Evolutionary conservation across 208 protist genomes (phyloP).

Genomic region (Leishmania turanica): DNA sequence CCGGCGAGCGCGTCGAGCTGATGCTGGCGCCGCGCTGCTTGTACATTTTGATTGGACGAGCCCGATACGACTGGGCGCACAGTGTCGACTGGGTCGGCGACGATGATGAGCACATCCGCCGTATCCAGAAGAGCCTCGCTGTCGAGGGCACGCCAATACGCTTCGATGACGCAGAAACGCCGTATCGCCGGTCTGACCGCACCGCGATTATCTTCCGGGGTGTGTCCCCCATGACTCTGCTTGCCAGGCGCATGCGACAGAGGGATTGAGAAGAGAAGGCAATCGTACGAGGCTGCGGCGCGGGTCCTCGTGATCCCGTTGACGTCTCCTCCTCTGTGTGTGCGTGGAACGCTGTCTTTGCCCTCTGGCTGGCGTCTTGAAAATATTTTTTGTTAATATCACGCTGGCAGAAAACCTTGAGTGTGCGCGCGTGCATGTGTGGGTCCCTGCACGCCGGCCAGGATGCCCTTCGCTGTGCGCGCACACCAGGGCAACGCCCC

Average conservation of each 20-base stretch:
- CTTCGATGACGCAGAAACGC: constrained; percentile 68
- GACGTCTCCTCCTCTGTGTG: neutral
- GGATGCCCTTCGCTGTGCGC: neutral
- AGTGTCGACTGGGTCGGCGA: constrained; percentile 80
- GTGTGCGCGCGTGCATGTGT: neutral
- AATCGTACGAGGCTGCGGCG: neutral
- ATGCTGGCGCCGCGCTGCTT: constrained; percentile 78
- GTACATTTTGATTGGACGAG: constrained; percentile 71
- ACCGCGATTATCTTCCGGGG: constrained; percentile 84
- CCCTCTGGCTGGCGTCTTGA: neutral
- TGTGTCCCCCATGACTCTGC: constrained; percentile 77
- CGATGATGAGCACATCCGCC: constrained; percentile 75
- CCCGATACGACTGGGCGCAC: constrained; percentile 86
- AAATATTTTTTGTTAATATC: neutral
- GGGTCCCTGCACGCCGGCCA: neutral
- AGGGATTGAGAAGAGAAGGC: constrained; percentile 1
- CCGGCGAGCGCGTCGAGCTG: constrained; percentile 67
- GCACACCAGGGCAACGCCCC: neutral
- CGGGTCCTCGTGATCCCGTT: neutral
- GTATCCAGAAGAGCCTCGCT: constrained; percentile 52
- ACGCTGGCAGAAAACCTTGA: neutral
- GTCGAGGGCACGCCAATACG: constrained; percentile 62
- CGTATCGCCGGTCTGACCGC: constrained; percentile 53
- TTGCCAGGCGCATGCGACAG: constrained; percentile 44
- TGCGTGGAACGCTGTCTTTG: neutral